Evolutionary conservation across 2,329 filamentous ascomycete genomes (phyloP), one percentile per base, ranked within the genome.

Genomic region (Botryotinia globosa): DNA sequence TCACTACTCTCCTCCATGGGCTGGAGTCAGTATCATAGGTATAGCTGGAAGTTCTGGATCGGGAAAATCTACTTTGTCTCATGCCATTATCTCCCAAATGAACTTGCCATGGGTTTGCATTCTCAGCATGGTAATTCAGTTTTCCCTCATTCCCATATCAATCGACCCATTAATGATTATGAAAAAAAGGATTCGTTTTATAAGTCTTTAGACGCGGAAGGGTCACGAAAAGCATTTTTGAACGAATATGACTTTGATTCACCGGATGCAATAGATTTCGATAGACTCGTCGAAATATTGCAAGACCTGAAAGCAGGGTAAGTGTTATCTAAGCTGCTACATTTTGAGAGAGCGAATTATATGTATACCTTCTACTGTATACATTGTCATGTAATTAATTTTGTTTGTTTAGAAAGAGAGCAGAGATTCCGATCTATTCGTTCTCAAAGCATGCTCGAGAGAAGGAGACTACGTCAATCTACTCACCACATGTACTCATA

Each of bases 41-140:
- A 92, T 99, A 78, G 95, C 96, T 76, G 96, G 96, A 54, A 96
- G 93, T 83, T 98, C 95, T 42, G 96, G 96, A 59, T 98, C 95
- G 39, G 85, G 95, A 73, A 99, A 99, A 85, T 98, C 95, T 10
- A 98, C 94, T 10, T 85, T 99, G 71, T 94, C 96, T 45, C 89
- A 97, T 81, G 94, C 95, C 76, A 97, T 99, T 78, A 93, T 98
- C 76, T 91, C 89, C 78, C 91, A 92, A 79, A 85, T 99, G 78
- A 97, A 96, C 83, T 85, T 99, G 76, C 96, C 96, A 72, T 99
- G 96, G 95, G 96, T 99, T 74, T 94, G 98, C 67, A 98, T 99
- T 82, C 83, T 99, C 78, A 97, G 94, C 59, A 98, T 99, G 91
- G 94, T 95, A 87, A 80, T 84, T 80, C 34, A 56, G 5, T 51